These are phyloP conservation scores for Hericium coralloides DNA, from an alignment of 768 basidiomycete genomes.

Conservation along the genomic window DNA sequence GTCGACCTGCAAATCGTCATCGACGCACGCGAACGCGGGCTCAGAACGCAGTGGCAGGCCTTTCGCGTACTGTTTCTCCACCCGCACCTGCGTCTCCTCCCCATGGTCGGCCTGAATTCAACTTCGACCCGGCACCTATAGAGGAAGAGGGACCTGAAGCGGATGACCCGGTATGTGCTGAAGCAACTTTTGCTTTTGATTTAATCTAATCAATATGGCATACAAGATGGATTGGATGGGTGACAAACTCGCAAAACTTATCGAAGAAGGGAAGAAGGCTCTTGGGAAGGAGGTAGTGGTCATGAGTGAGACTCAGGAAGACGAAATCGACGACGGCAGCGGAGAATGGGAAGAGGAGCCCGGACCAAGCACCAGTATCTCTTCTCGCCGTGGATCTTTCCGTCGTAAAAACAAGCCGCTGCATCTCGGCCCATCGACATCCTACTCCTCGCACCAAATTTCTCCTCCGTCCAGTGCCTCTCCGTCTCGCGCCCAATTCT, in stretches of 20 bases:
- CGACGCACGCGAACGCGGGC: slow-evolving; percentile 25
- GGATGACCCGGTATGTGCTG: slow-evolving; percentile 8
- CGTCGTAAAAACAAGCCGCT: slow-evolving; percentile 14
- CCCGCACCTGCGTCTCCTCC: slow-evolving; percentile 15
- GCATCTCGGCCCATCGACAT: slow-evolving; percentile 14
- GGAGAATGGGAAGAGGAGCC: slow-evolving; percentile 71
- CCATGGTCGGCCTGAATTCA: slow-evolving; percentile 32
- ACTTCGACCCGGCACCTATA: slow-evolving; percentile 22
- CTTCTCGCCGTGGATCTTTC: slow-evolving; percentile 18
- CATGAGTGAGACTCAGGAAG: slow-evolving; percentile 64
- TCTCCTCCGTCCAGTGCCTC: slow-evolving; percentile 18
- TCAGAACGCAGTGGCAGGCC: slow-evolving; percentile 1
- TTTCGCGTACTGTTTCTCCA: slow-evolving; percentile 18
- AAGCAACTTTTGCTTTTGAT: neutral
- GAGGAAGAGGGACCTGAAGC: slow-evolving; percentile 4
- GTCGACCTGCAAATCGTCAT: slow-evolving; percentile 29
- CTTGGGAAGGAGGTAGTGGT: slow-evolving; percentile 73
- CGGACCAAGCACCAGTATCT: slow-evolving; percentile 11
- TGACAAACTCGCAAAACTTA: slow-evolving; percentile 55
- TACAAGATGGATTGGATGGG: slow-evolving; percentile 79
- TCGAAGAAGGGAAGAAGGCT: slow-evolving; percentile 73
- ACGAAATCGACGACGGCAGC: slow-evolving; percentile 68
- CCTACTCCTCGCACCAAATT: slow-evolving; percentile 19
- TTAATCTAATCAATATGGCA: slow-evolving; percentile 1
- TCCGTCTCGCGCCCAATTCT: slow-evolving; percentile 6